Percentiles rank a stretch among this genome's conserved stretches.
Conservation (phyloP, 306 rosid genomes). For the Vicia villosa region DNA sequence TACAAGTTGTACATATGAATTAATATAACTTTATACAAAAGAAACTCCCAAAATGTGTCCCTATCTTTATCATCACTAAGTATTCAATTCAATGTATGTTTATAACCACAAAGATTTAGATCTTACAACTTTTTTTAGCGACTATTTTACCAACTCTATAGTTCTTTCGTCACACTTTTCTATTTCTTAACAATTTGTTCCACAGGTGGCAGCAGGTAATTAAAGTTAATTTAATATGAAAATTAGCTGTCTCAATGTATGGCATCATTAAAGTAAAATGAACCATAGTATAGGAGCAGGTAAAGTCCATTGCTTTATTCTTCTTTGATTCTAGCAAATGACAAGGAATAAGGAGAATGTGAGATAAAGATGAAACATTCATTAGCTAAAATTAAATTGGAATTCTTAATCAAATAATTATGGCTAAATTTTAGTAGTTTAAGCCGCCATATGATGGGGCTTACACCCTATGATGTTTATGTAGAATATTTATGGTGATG, state of each 20-base stretch:
- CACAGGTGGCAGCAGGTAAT: constrained; percentile 45
- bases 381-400: no score
- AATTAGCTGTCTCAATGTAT: background rate
- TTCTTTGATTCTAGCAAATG: background rate
- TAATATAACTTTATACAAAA: constrained; percentile 22
- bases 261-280: constrained; percentile 18
- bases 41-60: constrained; percentile 11
- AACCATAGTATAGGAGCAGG: constrained; percentile 39
- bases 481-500: no score
- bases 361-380: background rate
- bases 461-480: no score
- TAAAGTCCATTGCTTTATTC: constrained; percentile 17
- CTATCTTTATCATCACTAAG: constrained; percentile 16
- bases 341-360: background rate
- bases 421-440: no score
- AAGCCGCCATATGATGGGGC: no score
- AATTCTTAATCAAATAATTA: no score
- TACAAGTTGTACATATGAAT: background rate
- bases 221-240: constrained; percentile 11
- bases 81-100: background rate
- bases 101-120: background rate
- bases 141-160: constrained; percentile 24
- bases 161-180: constrained; percentile 3
- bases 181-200: constrained; percentile 8
- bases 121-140: background rate